Evolutionary conservation across 148 eudicot genomes (phyloP).

Genomic region (Cornus florida): DNA sequence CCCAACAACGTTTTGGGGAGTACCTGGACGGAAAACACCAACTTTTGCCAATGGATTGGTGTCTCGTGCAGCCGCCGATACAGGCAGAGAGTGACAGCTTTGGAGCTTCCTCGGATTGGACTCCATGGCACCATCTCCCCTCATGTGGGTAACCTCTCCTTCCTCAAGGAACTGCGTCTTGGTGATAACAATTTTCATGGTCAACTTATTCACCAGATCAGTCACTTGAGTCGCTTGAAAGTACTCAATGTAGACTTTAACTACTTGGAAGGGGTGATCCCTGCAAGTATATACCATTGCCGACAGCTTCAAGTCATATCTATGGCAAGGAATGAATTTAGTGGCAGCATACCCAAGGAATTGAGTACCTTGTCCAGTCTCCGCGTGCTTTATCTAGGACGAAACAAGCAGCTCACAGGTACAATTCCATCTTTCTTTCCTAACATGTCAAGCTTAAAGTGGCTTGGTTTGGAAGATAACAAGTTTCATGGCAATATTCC

Average conservation of each 20-base stretch:
- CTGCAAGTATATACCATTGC: not conserved
- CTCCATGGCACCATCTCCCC: constrained; percentile 20
- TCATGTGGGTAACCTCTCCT: constrained; percentile 12
- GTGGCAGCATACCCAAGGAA: not conserved
- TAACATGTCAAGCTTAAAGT: constrained; percentile 7
- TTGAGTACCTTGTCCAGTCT: not conserved
- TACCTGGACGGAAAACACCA: too few species aligned
- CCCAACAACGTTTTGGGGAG: too few species aligned
- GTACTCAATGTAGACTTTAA: not conserved
- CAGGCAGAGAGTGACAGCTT: too few species aligned
- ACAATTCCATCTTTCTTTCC: constrained; percentile 9
- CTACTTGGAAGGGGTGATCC: constrained; percentile 2
- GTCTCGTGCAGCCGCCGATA: too few species aligned
- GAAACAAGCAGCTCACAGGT: constrained; percentile 10
- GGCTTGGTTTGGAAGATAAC: not conserved
- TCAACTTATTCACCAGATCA: not conserved
- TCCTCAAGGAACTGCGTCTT: constrained; percentile 1
- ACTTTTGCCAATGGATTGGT: too few species aligned
- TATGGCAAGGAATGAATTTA: not conserved
- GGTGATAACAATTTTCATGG: constrained; percentile 18
- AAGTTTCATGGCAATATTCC: constrained; percentile 5
- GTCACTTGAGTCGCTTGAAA: not conserved
- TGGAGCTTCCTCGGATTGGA: too few species aligned
- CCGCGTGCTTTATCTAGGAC: not conserved
- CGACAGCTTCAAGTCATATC: constrained; percentile 1